Base-by-base conservation (phyloP, 1,284 basidiomycete species). In the Trametes sp. region DNA sequence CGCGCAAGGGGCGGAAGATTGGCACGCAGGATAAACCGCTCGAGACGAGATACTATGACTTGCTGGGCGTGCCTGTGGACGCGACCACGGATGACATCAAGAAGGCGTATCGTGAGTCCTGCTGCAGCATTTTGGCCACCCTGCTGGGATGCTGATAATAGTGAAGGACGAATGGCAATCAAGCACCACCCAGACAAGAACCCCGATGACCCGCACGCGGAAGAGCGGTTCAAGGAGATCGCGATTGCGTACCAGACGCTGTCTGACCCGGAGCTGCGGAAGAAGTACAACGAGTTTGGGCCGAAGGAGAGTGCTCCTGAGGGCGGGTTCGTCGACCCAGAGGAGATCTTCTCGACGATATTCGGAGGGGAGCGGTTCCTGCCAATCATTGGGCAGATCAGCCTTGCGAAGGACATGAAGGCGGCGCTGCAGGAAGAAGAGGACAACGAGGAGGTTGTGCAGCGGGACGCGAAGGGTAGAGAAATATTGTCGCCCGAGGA, bases 341-440 rank as follows among this genome's bases (percentile, higher is more conserved):
- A 93, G 75, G 95, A 97, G 73, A 93, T 98, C 45, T 98, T 99
- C 76, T 89, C 93, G 1, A 92, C 92, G 26, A 93, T 98, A 73
- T 98, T 98, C 72, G 96, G 94, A 54, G 94, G 94, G 0, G 93
- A 94, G 49, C 80, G 90, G 16, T 96, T 95, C 74, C 77, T 88
- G 48, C 89, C 92, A 2, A 92, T 95, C 72, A 95, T 95, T 69
- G 92, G 93, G 11, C 84, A 89, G 57, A 91, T 94, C 69, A 92
- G 90, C 58, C 80, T 95, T 69, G 96, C 95, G 35, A 87, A 87
- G 70, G 97, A 99, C 72, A 98, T 99, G 98, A 99, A 99, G 81
- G 88, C 95, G 7, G 96, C 96, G 6, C 81, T 99, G 73, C 96
- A 99, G 74, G 93, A 97, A 72, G 96, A 94, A 19, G 93, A 93